Base-by-base conservation (phyloP, 345 rosid genomes). In the thale cress (Arabidopsis thaliana) region DNA sequence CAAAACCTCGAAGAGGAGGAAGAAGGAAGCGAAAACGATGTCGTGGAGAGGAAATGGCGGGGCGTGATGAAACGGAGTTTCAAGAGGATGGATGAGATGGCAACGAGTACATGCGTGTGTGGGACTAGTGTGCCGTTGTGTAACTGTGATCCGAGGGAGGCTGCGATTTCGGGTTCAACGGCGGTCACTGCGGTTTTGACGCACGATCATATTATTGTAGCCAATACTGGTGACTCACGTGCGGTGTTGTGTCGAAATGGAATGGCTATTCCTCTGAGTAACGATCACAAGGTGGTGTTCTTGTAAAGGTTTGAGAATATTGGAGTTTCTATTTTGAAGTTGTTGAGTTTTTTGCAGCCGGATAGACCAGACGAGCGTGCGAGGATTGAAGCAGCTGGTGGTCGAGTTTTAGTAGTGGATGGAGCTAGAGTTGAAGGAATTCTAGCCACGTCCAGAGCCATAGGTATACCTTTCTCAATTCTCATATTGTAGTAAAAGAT, bases 381-480 rank as follows among this genome's bases (percentile, higher is more conserved):
- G 7, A 81, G 98, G 81, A 89, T 93, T 46, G 71, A 81, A 78
- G 89, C 93, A 40, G 87, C 82, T 20, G 95, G 96, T 8, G 98
- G 95, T 38, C 80, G 84, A 37, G 93, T 90, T 55, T 75, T 86
- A 48, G 73, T 48, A 12, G 40, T 76, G 41, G 81, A 87, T 25
- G 94, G 93, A 66, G 86, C 96, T 16, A 85, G 96, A 62, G 96
- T 93, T 24, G 90, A 86, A 69, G 96, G 98, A 38, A 87, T 93
- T 80, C 83, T 93, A 71, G 93, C 98, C 4, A 90, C 89, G 81
- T 93, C 98, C 6, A 87, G 96, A 62, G 98, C 98, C 11, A 88
- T 90, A 75, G 98, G 96, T 88, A 85, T 44, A 33, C 12, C 7
- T 41, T 32, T 30, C n/a, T 46, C 30, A 9, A 5, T 64, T 10